phyloP scores from a whole-genome alignment of 768 basidiomycete genomes.

The Mycena olivaceomarginata region DNA sequence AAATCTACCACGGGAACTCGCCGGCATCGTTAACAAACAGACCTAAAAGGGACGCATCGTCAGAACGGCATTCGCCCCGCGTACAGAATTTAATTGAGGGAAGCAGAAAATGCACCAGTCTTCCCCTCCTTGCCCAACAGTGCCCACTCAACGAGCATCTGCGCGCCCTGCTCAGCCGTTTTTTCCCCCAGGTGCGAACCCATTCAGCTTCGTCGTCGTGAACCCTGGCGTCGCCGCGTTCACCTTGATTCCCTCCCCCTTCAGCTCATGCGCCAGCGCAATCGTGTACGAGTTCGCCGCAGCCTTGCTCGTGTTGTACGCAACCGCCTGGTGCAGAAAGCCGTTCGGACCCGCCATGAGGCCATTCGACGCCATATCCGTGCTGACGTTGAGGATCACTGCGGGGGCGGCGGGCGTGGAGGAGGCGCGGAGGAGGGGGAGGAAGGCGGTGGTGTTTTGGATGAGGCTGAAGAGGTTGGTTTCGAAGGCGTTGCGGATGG shows the following conservation, averaged over 20 bases:
- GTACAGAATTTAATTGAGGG: neutral
- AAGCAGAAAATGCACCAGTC: neutral
- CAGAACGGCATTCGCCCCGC: neutral
- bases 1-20: neutral
- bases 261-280: conserved; percentile 30
- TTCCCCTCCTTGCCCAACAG: conserved; percentile 21
- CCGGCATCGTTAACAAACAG: neutral
- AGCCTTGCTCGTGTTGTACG: conserved; percentile 36
- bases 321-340: conserved; percentile 5
- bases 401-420: conserved; percentile 44
- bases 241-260: conserved; percentile 24
- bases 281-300: conserved; percentile 38
- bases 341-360: conserved; percentile 2
- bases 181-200: conserved; percentile 21
- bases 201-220: conserved; percentile 31
- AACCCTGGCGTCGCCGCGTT: conserved; percentile 38
- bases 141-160: conserved; percentile 9
- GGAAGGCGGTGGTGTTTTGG: conserved; percentile 62
- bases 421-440: conserved; percentile 60
- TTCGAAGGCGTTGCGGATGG: conserved; percentile 61
- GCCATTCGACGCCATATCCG: conserved; percentile 23
- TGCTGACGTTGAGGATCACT: conserved; percentile 63
- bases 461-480: conserved; percentile 67
- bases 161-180: conserved; percentile 31
- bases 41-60: neutral